A percentile compares a stretch with the other conserved stretches of the same genome.
Evolutionary conservation across 257 asterid species (phyloP).

Genomic region (Perilla frutescens): DNA sequence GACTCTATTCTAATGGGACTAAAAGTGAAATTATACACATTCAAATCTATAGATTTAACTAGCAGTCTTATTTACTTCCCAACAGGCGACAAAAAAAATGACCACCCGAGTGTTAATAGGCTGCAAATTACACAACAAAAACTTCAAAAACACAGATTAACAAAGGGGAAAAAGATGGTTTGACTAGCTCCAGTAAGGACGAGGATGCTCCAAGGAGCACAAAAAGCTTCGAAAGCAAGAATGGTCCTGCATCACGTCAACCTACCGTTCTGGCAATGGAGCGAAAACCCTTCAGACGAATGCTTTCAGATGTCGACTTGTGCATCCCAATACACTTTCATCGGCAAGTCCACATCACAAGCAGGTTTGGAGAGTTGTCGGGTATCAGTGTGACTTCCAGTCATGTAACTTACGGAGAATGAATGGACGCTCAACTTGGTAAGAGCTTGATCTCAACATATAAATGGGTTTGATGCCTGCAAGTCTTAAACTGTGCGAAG

Average conservation of each 20-base stretch:
- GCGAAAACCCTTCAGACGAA: slow-evolving; percentile 28
- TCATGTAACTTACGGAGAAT: neutral
- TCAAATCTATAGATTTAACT: too few relatives aligned
- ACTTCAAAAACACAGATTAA: neutral
- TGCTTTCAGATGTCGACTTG: neutral
- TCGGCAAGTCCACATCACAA: slow-evolving; percentile 1
- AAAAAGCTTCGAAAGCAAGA: neutral
- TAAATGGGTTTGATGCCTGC: slow-evolving; percentile 29
- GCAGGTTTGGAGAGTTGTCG: slow-evolving; percentile 7
- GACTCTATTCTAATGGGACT: too few relatives aligned
- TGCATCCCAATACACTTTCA: slow-evolving; percentile 20
- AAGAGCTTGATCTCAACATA: neutral
- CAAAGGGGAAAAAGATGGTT: neutral
- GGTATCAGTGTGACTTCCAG: neutral
- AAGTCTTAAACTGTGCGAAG: slow-evolving; percentile 66
- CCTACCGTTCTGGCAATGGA: slow-evolving; percentile 6
- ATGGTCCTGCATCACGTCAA: slow-evolving; percentile 1
- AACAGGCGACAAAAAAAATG: neutral
- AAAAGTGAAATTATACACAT: too few relatives aligned
- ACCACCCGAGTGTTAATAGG: neutral
- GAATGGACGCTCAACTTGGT: slow-evolving; percentile 10
- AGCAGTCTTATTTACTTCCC: neutral
- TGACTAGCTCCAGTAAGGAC: neutral
- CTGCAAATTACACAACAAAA: neutral
- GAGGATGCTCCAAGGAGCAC: neutral